Evolutionary conservation across 768 basidiomycete genomes (phyloP).

Genomic region (Russula sp.): DNA sequence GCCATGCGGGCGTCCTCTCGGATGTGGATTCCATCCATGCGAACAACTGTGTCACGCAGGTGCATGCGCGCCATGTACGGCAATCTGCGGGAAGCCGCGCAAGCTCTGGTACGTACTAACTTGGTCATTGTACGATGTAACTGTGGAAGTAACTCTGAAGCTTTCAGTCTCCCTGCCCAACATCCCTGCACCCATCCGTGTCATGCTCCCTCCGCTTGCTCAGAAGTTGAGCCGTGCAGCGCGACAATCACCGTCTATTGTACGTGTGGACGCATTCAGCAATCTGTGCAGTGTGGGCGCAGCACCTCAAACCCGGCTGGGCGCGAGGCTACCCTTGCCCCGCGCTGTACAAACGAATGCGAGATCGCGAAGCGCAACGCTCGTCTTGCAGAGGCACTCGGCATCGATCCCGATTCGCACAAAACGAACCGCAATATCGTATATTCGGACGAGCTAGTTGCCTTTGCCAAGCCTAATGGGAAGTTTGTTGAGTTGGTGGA

Average conservation of each 20-base stretch:
- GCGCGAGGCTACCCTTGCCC: constrained; percentile 36
- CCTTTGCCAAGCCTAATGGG: constrained; percentile 52
- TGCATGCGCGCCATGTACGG: constrained; percentile 69
- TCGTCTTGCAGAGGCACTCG: constrained; percentile 83
- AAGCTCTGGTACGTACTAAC: constrained; percentile 62
- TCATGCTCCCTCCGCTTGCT: constrained; percentile 84
- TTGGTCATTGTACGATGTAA: neutral
- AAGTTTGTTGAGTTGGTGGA: constrained; percentile 74
- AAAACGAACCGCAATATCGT: constrained; percentile 37
- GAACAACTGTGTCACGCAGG: constrained; percentile 77
- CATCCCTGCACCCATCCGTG: constrained; percentile 77
- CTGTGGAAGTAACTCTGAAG: neutral
- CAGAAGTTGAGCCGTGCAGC: constrained; percentile 74
- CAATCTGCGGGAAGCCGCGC: constrained; percentile 80
- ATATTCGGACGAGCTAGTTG: constrained; percentile 59
- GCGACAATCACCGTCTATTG: constrained; percentile 64
- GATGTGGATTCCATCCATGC: constrained; percentile 89
- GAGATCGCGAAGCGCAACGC: constrained; percentile 81
- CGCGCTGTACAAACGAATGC: constrained; percentile 84
- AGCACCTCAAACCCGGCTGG: constrained; percentile 41
- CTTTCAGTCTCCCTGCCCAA: constrained; percentile 50
- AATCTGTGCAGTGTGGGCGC: constrained; percentile 67
- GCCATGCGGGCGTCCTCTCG: constrained; percentile 70
- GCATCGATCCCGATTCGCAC: constrained; percentile 57
- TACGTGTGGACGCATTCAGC: constrained; percentile 76